These are phyloP conservation scores for Meira miltonrushii DNA, from an alignment of 1,284 basidiomycete genomes.

Conservation along the genomic window DNA sequence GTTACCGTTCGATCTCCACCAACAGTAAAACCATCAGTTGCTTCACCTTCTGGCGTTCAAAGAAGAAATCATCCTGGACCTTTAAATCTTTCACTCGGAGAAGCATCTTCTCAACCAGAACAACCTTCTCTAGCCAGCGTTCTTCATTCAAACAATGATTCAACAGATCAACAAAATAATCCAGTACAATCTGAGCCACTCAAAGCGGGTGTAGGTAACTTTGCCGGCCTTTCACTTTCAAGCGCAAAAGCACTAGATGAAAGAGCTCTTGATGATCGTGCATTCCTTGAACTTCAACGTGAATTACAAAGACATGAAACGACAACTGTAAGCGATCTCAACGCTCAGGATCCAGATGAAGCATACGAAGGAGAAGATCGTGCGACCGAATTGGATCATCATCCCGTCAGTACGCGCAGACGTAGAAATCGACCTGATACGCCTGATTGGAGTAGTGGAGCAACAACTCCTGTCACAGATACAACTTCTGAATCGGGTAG, in stretches of 20 bases:
- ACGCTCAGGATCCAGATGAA: conserved; percentile 2
- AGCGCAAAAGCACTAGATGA: conserved; percentile 41
- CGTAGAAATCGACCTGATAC: conserved; percentile 9
- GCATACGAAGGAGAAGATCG: conserved; percentile 5
- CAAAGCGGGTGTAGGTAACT: too few species aligned
- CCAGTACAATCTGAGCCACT: too few species aligned
- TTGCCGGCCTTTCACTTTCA: conserved; percentile 22
- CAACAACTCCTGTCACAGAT: conserved; percentile 35
- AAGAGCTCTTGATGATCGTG: conserved; percentile 38
- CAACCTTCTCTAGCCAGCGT: too few species aligned
- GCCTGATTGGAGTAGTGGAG: conserved; percentile 20
- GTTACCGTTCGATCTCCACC: conserved; percentile 28
- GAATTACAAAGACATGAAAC: conserved; percentile 39
- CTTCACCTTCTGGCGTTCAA: conserved; percentile 21
- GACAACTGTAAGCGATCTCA: conserved; percentile 14
- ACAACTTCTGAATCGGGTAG: conserved; percentile 29
- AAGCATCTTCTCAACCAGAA: too few species aligned
- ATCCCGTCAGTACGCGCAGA: conserved; percentile 14
- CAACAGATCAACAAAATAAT: neutral
- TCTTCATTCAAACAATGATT: conserved; percentile 12
- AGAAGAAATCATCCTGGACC: conserved; percentile 43
- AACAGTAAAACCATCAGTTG: conserved; percentile 19
- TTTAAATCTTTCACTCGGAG: conserved; percentile 27
- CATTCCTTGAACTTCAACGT: conserved; percentile 40
- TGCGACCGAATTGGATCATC: conserved; percentile 2